Evolutionary conservation across 371 early-diverging fungal genomes (phyloP).

Genomic region (Paramicrosporidium saccamoebae): DNA sequence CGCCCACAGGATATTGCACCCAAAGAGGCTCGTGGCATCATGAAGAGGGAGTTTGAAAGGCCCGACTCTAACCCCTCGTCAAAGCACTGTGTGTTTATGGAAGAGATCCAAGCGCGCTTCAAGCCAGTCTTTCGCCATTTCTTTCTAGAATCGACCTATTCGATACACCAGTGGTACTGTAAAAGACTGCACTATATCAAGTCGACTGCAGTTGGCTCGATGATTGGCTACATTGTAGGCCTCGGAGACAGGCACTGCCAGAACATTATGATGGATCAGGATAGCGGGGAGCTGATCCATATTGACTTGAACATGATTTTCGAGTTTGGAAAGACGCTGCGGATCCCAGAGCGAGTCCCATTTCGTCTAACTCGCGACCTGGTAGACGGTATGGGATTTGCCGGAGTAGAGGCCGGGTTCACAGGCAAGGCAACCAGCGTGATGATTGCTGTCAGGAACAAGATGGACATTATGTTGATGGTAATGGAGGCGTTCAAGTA

Average conservation of each 20-base stretch:
- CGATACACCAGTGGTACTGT: conserved; percentile 27
- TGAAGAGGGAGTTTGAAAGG: conserved; percentile 9
- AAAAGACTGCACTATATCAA: conserved; percentile 32
- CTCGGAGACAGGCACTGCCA: conserved; percentile 94
- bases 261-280: conserved; percentile 68
- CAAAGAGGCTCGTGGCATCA: conserved; percentile 9
- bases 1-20: conserved; percentile 13
- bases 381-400: conserved; percentile 28
- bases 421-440: conserved; percentile 10
- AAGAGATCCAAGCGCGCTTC: conserved; percentile 3
- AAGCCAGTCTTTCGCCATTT: conserved; percentile 9
- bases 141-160: conserved; percentile 12
- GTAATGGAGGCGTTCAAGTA: conserved; percentile 69
- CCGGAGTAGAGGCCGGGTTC: conserved; percentile 46
- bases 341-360: conserved; percentile 80
- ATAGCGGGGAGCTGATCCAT: conserved; percentile 63
- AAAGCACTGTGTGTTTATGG: conserved; percentile 10
- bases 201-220: conserved; percentile 68
- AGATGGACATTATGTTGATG: conserved; percentile 39
- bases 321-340: conserved; percentile 55
- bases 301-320: conserved; percentile 95
- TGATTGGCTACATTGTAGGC: conserved; percentile 86
- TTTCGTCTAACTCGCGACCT: conserved; percentile 77
- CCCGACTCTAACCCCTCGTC: conserved; percentile 4
- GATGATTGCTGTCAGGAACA: conserved; percentile 35